phyloP scores from a whole-genome alignment of 129 eudicot genomes.

The Flaveria bidentis region DNA sequence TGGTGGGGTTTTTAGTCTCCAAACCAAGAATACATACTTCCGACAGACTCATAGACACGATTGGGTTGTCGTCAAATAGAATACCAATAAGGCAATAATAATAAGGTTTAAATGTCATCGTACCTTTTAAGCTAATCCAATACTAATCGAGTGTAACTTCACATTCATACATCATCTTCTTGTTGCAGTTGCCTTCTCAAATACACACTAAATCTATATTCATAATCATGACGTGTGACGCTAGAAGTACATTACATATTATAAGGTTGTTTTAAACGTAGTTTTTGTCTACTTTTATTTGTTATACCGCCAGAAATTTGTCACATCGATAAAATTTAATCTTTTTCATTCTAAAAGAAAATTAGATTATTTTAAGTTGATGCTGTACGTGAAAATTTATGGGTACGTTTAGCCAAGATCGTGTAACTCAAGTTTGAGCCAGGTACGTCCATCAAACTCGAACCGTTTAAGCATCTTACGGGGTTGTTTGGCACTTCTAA shows the following conservation, averaged over 20 bases:
- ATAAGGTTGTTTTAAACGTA: no score
- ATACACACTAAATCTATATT: neutral
- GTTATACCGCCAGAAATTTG: no score
- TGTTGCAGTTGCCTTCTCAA: neutral
- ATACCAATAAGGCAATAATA: neutral
- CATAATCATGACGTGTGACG: neutral
- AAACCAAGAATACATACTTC: slow-evolving; percentile 25
- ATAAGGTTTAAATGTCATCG: slow-evolving; percentile 22
- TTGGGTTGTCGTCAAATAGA: slow-evolving; percentile 8
- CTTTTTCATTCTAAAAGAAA: no score
- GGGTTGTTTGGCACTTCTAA: no score
- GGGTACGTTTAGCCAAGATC: no score
- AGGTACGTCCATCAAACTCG: no score
- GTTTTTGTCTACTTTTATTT: no score
- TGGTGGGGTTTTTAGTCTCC: neutral
- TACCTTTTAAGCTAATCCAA: slow-evolving; percentile 45
- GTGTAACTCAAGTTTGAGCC: no score
- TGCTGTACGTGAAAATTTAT: no score
- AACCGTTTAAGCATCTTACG: neutral
- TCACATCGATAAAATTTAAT: no score
- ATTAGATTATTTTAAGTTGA: no score
- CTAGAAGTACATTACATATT: neutral
- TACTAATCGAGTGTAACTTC: slow-evolving; percentile 19
- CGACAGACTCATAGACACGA: slow-evolving; percentile 36
- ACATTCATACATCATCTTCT: neutral